Base-by-base conservation (phyloP, 352 stramenopile species). In the Phytopythium montanum region DNA sequence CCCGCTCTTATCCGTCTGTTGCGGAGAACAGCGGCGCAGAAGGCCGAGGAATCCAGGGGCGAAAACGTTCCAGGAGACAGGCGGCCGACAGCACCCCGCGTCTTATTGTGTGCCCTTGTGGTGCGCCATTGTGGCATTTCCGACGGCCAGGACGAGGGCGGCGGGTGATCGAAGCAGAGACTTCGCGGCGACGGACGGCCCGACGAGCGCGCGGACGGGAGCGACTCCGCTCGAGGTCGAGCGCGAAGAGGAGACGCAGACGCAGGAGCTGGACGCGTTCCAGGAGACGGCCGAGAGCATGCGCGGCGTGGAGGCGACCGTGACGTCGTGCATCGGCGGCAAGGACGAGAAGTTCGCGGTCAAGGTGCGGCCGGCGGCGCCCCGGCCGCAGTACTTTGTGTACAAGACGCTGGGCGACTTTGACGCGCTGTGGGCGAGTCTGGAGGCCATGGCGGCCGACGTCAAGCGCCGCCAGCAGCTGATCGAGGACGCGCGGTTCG, bases 361-460 rank as follows among this genome's bases (percentile, higher is more conserved):
- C 39, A 77, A 87, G 65, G 72, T 92, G 46, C 56, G 69, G 42
- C 68, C 75, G 4, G 46, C 62, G 19, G 60, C 76, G 28, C 73
- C 72, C 18, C 69, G 59, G 18, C 61, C 54, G 52, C 59, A 69
- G 21, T 91, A 92, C 71, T 93, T 90, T 65, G 81, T 90, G 36
- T 93, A 93, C 76, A 91, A 91, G 76, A 87, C 69, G 23, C 70
- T 91, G 69, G 60, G 52, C 66, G 81, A 93, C 50, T 93, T 93
- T 45, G 74, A 90, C 50, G 75, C 73, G 48, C 71, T 93, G 0
- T 93, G 81, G 81, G 60, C 57, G 60, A 70, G 80, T 10, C 64
- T 93, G 44, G 73, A 89, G 62, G 60, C 66, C 42, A 69, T 92
- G 25, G 77, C 69, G 23, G 60, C 56, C n/a, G 73, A 86, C 44